Evolutionary conservation across 768 basidiomycete genomes (phyloP), one percentile per base, ranked within the genome.

Genomic region (Boletus speciosus): DNA sequence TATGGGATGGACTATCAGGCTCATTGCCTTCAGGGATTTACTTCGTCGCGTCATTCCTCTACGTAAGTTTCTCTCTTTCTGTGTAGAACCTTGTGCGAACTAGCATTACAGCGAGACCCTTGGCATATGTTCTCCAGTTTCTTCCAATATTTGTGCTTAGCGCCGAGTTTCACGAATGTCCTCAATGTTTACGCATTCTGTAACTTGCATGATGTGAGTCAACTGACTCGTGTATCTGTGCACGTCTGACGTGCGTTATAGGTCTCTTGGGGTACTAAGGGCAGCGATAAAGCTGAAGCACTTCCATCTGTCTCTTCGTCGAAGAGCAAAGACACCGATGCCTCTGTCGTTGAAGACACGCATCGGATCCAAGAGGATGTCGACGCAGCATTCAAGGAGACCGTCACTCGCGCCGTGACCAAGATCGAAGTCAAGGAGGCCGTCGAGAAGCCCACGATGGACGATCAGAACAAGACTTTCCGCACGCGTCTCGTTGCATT

Each of bases 71-170:
- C 14, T 42, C 9, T 16, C 4, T 27, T 46, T 14, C n/a, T 36
- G 27, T 5, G 41, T 31, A 38, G 5, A 52, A 31, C 27, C 23
- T 56, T 50, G 14, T 21, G 15, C 44, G 54, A 49, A 66, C 25
- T 34, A 49, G 25, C 21, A n/a, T 46, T 55, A 31, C 56, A 93
- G 89, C 85, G 91, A 57, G 95, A 98, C 72, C 95, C 95, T 5
- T 98, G 95, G 95, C 95, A 98, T 72, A 88, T 98, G 85, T 86
- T 95, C 72, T 90, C 91, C 25, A 93, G 91, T 62, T 93, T 97
- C 79, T 74, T 87, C 62, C 95, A 95, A 68, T 96, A 95, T 67
- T 75, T 96, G 47, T 86, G 85, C 64, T 71, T 98, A 53, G 96
- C 96, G 11, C 91, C 92, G 1, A 91, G 88, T 62, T 96, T 96